Base-by-base conservation (phyloP, 1,139 yeast genomes). In the Pneumocystis sp. region DNA sequence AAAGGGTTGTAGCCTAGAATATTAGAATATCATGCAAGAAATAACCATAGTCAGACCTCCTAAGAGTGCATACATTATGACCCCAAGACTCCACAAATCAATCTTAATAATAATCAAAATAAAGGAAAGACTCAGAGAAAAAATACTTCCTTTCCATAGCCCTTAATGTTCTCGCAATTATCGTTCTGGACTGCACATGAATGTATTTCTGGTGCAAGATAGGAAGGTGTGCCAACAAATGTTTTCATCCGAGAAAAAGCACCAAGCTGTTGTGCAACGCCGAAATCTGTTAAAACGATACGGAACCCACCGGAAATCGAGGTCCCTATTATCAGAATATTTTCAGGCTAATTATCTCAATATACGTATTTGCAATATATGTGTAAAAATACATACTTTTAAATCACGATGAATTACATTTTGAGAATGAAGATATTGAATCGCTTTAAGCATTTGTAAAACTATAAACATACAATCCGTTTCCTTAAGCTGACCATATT, bases 1-100 rank as follows among this genome's bases (percentile, higher is more conserved):
- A 62, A 45, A 63, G 67, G 25, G 37, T 29, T 34, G 65, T 40
- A 39, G 60, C 63, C 21, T 64, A 63, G 7, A 61, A 21, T 57
- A 62, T 65, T 63, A 42, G 42, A 25, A 40, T 40, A 40, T 40
- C n/a, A 44, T 34, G 34, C 19, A 10, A n/a, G 19, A 21, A 37
- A 56, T 59, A 50, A 17, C 42, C 12, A 34, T 45, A 29, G 34
- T 56, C 59, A 60, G 21, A 67, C 72, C 73, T 10, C 74, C 70
- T 34, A 80, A 72, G 73, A 85, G 74, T 21, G 85, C 82, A 73
- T 83, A 84, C 2, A 80, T 71, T 31, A 85, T 79, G 0, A 85
- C 80, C 0, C 89, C 89, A 7, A 85, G 71, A 0, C 89, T 84
- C 90, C 89, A 85, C 63, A 83, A 74, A 72, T 85, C 89, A 70